Evolutionary conservation across 768 basidiomycete genomes (phyloP).

Genomic region (Pulveroboletus frians): DNA sequence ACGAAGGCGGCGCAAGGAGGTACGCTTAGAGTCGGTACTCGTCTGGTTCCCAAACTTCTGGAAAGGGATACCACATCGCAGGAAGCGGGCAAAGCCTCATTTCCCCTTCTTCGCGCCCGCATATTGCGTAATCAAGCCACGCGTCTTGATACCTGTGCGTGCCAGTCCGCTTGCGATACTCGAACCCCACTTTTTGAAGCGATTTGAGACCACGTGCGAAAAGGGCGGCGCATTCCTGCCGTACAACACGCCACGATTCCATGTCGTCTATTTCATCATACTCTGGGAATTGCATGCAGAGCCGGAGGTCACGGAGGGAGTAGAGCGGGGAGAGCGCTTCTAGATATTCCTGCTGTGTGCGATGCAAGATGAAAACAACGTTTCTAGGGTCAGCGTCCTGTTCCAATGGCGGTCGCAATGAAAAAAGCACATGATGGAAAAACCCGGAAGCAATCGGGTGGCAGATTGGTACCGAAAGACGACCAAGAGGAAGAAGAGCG

Average conservation of each 20-base stretch:
- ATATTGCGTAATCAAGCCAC: slow-evolving; percentile 32
- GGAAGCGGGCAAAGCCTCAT: slow-evolving; percentile 21
- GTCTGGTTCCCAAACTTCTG: slow-evolving; percentile 32
- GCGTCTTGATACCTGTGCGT: slow-evolving; percentile 34
- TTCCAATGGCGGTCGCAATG: slow-evolving; percentile 15
- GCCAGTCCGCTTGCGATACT: slow-evolving; percentile 34
- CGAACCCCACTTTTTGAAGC: slow-evolving; percentile 31
- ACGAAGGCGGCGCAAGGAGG: not conserved
- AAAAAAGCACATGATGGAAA: slow-evolving; percentile 19
- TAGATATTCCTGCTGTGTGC: slow-evolving; percentile 32
- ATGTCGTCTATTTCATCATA: slow-evolving; percentile 30
- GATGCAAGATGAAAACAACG: slow-evolving; percentile 25
- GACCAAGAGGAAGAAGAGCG: slow-evolving; percentile 13
- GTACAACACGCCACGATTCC: slow-evolving; percentile 29
- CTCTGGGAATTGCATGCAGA: slow-evolving; percentile 35
- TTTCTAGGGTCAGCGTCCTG: slow-evolving; percentile 30
- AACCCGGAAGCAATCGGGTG: slow-evolving; percentile 11
- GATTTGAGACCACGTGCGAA: slow-evolving; percentile 31
- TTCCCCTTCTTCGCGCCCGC: slow-evolving; percentile 18
- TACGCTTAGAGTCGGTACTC: slow-evolving; percentile 19
- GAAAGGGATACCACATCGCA: slow-evolving; percentile 31
- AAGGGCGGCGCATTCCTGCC: slow-evolving; percentile 25
- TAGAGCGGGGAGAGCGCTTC: slow-evolving; percentile 28
- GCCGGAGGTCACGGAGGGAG: slow-evolving; percentile 27
- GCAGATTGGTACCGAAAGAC: slow-evolving; percentile 4